A percentile compares a stretch with the other conserved stretches of the same genome.
Evolutionary conservation across 352 stramenopile genomes (phyloP).

Genomic region (Halophytophthora polymorphica): DNA sequence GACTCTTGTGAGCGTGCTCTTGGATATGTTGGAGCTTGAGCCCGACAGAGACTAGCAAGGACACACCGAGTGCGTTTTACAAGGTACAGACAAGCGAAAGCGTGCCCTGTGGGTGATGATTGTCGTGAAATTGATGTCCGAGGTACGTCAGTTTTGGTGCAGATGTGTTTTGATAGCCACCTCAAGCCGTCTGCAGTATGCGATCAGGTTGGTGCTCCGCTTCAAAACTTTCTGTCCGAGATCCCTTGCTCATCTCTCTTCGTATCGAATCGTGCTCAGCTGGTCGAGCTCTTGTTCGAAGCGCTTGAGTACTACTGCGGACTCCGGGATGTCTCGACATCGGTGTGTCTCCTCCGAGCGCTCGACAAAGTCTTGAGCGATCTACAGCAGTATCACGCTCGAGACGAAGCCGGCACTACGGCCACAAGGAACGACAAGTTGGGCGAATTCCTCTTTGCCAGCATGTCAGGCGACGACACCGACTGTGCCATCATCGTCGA

Average conservation of each 20-base stretch:
- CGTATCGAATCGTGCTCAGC: conserved; percentile 5
- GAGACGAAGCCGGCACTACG: conserved; percentile 5
- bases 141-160: conserved; percentile 19
- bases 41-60: conserved; percentile 2
- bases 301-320: conserved; percentile 14
- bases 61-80: conserved; percentile 6
- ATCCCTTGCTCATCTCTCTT: not conserved
- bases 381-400: conserved; percentile 19
- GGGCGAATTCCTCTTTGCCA: not conserved
- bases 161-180: conserved; percentile 23
- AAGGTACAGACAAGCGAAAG: conserved; percentile 16
- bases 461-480: not conserved
- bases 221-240: not conserved
- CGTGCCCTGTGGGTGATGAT: not conserved
- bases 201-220: conserved; percentile 16
- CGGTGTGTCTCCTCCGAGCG: conserved; percentile 18
- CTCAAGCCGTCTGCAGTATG: conserved; percentile 18
- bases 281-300: conserved; percentile 15
- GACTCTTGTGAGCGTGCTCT: conserved; percentile 13
- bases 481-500: not conserved
- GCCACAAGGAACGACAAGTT: not conserved
- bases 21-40: conserved; percentile 13
- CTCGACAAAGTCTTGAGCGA: conserved; percentile 12
- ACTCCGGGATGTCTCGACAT: conserved; percentile 9
- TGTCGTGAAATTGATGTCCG: not conserved